Percentiles rank a stretch among this genome's conserved stretches.
Conservation (phyloP, 2,329 filamentous ascomycete species). For the Colletotrichum lini region DNA sequence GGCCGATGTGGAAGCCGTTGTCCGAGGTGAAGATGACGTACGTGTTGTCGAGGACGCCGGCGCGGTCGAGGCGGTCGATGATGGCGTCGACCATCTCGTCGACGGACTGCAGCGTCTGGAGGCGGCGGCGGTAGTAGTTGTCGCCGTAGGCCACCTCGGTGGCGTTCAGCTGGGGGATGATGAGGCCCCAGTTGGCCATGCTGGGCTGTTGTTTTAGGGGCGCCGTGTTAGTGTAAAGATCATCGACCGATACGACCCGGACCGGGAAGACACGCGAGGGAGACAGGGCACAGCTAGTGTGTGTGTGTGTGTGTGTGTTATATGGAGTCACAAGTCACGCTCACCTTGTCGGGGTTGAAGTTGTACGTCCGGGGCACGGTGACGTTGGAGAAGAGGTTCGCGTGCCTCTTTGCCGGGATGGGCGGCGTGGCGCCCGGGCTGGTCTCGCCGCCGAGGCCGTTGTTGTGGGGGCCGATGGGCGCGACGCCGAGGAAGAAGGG, state of each 20-base stretch:
- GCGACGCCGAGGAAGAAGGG: constrained; percentile 79
- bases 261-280: not conserved
- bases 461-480: constrained; percentile 77
- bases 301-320: too few relatives aligned
- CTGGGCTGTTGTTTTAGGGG: constrained; percentile 47
- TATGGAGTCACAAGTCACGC: constrained; percentile 33
- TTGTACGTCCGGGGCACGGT: constrained; percentile 73
- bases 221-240: not conserved
- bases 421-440: constrained; percentile 54
- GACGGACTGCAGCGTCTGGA: constrained; percentile 67
- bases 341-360: constrained; percentile 75
- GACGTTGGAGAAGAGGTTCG: constrained; percentile 71
- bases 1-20: constrained; percentile 73
- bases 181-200: constrained; percentile 63
- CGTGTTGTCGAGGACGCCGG: constrained; percentile 74
- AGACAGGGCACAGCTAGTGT: too few relatives aligned
- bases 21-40: constrained; percentile 73
- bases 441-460: constrained; percentile 49
- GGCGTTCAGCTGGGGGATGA: constrained; percentile 57
- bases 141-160: constrained; percentile 63
- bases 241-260: too few relatives aligned
- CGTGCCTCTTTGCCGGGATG: constrained; percentile 72
- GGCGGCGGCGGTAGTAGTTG: constrained; percentile 65
- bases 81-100: constrained; percentile 68
- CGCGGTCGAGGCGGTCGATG: constrained; percentile 57